Percentiles rank a stretch among this genome's conserved stretches.
phyloP scores from a whole-genome alignment of 805 yeast species.

The Yamadazyma takamatsuzukensis region DNA sequence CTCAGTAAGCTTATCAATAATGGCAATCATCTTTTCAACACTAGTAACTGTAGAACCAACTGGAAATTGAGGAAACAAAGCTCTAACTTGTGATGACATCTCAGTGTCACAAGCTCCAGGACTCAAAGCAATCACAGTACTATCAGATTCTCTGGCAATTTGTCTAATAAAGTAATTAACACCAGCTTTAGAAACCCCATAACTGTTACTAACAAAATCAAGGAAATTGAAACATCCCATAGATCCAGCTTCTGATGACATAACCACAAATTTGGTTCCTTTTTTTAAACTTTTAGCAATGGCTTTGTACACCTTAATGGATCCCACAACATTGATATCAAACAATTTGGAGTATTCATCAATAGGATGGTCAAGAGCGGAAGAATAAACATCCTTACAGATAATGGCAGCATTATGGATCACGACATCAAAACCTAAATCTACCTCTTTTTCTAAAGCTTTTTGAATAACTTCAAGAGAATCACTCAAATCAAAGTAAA shows the following conservation, averaged over 20 bases:
- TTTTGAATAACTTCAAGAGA: neutral
- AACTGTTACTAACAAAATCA: constrained; percentile 16
- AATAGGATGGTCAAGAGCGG: neutral
- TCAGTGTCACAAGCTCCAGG: neutral
- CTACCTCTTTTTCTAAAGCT: constrained; percentile 8
- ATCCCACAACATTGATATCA: constrained; percentile 1
- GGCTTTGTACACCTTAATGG: constrained; percentile 2
- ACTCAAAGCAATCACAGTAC: neutral
- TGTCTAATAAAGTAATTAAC: constrained; percentile 24
- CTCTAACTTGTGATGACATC: neutral
- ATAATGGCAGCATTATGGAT: constrained; percentile 29
- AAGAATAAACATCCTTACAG: neutral
- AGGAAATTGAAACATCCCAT: constrained; percentile 8
- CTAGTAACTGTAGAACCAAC: too few species aligned
- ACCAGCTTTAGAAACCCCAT: constrained; percentile 37
- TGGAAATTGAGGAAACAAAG: neutral
- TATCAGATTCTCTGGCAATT: constrained; percentile 14
- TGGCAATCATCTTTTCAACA: neutral
- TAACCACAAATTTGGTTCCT: neutral
- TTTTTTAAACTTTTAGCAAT: neutral
- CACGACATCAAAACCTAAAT: constrained; percentile 27
- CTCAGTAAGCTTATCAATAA: constrained; percentile 1
- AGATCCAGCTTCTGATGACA: constrained; percentile 13
- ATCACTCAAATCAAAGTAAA: constrained; percentile 15
- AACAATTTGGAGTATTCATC: neutral